Evolutionary conservation across 2,329 filamentous ascomycete genomes (phyloP).

Genomic region (Samsoniella hepiali): DNA sequence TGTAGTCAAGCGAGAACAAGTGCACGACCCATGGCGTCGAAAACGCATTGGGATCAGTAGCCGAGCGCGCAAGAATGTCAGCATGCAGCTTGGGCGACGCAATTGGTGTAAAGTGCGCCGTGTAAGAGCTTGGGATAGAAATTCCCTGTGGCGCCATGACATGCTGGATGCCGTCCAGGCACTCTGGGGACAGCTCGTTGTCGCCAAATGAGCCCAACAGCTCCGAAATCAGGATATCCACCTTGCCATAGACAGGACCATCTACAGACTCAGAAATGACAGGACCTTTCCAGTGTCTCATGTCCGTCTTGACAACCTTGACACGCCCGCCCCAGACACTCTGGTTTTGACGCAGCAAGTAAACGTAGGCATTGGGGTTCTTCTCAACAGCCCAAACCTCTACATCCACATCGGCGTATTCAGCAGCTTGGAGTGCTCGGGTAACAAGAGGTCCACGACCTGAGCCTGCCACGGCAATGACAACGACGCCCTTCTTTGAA

Average conservation of each 20-base stretch:
- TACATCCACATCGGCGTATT: slow-evolving; percentile 70
- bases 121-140: slow-evolving; percentile 91
- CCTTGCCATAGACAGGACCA: slow-evolving; percentile 56
- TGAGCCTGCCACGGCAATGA: slow-evolving; percentile 89
- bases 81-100: slow-evolving; percentile 80
- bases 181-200: slow-evolving; percentile 95
- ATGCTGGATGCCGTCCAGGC: slow-evolving; percentile 90
- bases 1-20: slow-evolving; percentile 83
- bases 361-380: slow-evolving; percentile 95
- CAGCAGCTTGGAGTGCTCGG: slow-evolving; percentile 76
- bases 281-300: slow-evolving; percentile 93
- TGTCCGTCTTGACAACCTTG: slow-evolving; percentile 90
- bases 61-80: slow-evolving; percentile 65
- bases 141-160: slow-evolving; percentile 82
- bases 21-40: slow-evolving; percentile 95
- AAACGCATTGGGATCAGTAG: slow-evolving; percentile 67
- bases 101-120: slow-evolving; percentile 89
- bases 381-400: slow-evolving; percentile 94
- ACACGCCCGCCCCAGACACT: slow-evolving; percentile 77
- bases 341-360: slow-evolving; percentile 82
- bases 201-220: slow-evolving; percentile 93
- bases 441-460: slow-evolving; percentile 91
- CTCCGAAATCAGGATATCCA: slow-evolving; percentile 93
- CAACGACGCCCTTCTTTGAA: slow-evolving; percentile 65
- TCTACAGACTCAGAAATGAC: slow-evolving; percentile 43